Evolutionary conservation across 192 early-diverging fungal species (phyloP).

Genomic region (Coemansia furcata): DNA sequence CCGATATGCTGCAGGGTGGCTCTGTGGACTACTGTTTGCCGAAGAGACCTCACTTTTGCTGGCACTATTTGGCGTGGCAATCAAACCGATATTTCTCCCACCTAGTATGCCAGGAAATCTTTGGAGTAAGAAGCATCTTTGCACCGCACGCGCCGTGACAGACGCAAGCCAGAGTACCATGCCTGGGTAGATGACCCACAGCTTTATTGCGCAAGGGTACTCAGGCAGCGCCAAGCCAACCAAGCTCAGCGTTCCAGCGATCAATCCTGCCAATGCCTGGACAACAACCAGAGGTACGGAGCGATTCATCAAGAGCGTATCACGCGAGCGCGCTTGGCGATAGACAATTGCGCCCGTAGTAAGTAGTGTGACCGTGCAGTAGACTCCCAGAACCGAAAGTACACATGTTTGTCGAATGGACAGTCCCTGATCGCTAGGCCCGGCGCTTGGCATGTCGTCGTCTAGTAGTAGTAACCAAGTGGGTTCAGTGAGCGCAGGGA

Average conservation of each 20-base stretch:
- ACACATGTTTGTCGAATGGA: slow-evolving; percentile 12
- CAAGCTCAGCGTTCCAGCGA: slow-evolving; percentile 16
- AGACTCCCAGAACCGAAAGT: slow-evolving; percentile 18
- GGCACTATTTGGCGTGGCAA: slow-evolving; percentile 3
- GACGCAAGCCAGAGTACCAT: slow-evolving; percentile 28
- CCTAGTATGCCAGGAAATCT: background rate
- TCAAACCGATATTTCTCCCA: background rate
- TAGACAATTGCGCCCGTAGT: slow-evolving; percentile 22
- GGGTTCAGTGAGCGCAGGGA: background rate
- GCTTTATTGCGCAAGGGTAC: slow-evolving; percentile 32
- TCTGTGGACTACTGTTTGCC: background rate
- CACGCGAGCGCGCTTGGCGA: slow-evolving; percentile 10
- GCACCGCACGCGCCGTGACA: slow-evolving; percentile 23
- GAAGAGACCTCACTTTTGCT: background rate
- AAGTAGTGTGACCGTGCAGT: slow-evolving; percentile 8
- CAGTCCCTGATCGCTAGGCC: background rate
- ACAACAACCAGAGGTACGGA: slow-evolving; percentile 19
- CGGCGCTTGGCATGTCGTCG: background rate
- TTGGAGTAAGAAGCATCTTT: slow-evolving; percentile 13
- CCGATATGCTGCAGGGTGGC: background rate
- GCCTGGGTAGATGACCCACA: slow-evolving; percentile 34
- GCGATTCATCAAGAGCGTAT: slow-evolving; percentile 17
- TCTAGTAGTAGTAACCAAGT: background rate
- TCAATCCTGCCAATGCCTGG: slow-evolving; percentile 14
- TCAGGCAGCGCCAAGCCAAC: slow-evolving; percentile 13